A percentile compares a stretch with the other conserved stretches of the same genome.
phyloP scores from a whole-genome alignment of 495 filamentous ascomycete species.

The Platismatia glauca region DNA sequence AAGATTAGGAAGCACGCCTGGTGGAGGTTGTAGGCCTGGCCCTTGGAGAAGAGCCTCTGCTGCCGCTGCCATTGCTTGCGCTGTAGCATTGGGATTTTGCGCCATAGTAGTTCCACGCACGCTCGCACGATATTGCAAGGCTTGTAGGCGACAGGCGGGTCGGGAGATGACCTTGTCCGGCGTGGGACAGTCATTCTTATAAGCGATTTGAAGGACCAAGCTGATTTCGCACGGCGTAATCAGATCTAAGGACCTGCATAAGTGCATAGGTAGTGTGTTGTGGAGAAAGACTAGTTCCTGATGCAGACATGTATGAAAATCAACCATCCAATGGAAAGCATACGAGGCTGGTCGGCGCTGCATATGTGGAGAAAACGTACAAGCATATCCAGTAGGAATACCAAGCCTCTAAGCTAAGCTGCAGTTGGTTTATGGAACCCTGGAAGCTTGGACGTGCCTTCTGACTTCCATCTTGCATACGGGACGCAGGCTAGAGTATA shows the following conservation, averaged over 20 bases:
- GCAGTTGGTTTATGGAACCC: background rate
- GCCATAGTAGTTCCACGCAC: background rate
- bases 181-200: background rate
- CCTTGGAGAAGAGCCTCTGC: background rate
- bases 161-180: background rate
- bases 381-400: background rate
- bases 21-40: constrained; percentile 28
- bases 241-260: background rate
- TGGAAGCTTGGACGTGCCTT: background rate
- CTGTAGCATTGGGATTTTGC: background rate
- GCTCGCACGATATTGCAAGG: background rate
- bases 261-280: background rate
- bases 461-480: background rate
- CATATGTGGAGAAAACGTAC: background rate
- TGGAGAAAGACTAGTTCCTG: background rate
- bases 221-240: background rate
- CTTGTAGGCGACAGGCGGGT: background rate
- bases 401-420: background rate
- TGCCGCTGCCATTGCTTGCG: constrained; percentile 3
- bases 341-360: background rate
- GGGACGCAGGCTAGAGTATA: background rate
- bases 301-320: background rate
- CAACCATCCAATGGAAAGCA: background rate
- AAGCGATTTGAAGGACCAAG: background rate
- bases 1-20: constrained; percentile 31